Conservation (phyloP, 169 alveolate genomes). For the Plasmodium relictum region DNA sequence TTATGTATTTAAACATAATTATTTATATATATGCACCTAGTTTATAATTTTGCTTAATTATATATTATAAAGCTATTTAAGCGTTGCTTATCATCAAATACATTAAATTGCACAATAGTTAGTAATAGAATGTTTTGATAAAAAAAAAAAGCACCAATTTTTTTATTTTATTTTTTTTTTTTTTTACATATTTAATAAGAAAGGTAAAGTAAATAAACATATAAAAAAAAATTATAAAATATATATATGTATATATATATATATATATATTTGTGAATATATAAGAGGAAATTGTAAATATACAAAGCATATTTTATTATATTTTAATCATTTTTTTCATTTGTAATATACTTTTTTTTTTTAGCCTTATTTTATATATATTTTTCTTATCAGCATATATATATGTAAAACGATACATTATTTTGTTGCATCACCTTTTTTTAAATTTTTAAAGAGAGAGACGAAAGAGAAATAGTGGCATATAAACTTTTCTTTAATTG, state of each 20-base stretch:
- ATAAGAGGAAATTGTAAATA: background rate
- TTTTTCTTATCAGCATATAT: background rate
- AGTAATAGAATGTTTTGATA: background rate
- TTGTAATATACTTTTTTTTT: background rate
- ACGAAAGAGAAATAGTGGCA: background rate
- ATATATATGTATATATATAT: background rate
- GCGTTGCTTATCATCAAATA: background rate
- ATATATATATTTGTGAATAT: constrained; percentile 6
- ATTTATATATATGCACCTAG: constrained; percentile 16
- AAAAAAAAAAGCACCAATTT: constrained; percentile 8
- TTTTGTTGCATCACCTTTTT: background rate
- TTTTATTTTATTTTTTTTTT: constrained; percentile 3
- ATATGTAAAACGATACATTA: background rate
- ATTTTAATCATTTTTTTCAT: background rate
- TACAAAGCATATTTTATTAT: background rate
- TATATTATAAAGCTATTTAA: background rate
- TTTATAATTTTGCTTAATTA: background rate
- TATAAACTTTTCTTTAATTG: background rate
- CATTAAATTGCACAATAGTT: constrained; percentile 1
- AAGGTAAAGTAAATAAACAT: too few relatives aligned
- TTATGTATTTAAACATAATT: constrained; percentile 1
- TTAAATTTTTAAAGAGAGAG: background rate
- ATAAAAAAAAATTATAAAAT: background rate
- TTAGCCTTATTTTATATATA: background rate
- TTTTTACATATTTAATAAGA: too few relatives aligned